Conservation (phyloP, 305 asterid species). For the Plantago coronopus region DNA sequence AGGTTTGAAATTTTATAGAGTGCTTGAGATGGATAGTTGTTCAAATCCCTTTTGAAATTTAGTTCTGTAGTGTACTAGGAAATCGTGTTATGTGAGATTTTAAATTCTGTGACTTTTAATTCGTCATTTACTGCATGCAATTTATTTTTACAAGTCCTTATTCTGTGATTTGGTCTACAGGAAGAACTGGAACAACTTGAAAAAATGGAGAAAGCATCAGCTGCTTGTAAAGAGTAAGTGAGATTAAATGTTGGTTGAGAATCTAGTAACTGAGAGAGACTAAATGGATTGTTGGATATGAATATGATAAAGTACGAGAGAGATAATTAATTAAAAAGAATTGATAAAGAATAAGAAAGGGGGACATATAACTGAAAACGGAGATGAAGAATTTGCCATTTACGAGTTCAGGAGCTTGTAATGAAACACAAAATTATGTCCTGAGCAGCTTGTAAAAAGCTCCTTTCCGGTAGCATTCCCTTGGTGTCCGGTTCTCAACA, state of each 20-base stretch:
- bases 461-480: not conserved
- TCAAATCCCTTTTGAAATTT: not conserved
- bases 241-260: not conserved
- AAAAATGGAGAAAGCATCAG: slow-evolving; percentile 77
- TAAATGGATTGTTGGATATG: too few species aligned
- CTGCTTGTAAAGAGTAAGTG: slow-evolving; percentile 90
- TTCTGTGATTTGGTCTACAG: slow-evolving; percentile 33
- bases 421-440: too few species aligned
- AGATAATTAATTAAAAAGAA: too few species aligned
- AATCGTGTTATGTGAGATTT: not conserved
- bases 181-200: slow-evolving; percentile 87
- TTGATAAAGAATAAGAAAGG: too few species aligned
- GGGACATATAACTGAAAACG: too few species aligned
- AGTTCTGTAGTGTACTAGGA: not conserved
- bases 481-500: not conserved
- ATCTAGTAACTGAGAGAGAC: too few species aligned
- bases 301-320: too few species aligned
- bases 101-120: not conserved
- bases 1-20: not conserved
- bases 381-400: too few species aligned
- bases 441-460: not conserved
- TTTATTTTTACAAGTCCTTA: not conserved
- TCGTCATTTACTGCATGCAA: not conserved
- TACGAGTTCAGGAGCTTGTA: too few species aligned
- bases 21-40: not conserved